Evolutionary conservation across 2,329 filamentous ascomycete species (phyloP), one percentile per base, ranked within the genome.

Genomic region (Myriosclerotinia curreyana): DNA sequence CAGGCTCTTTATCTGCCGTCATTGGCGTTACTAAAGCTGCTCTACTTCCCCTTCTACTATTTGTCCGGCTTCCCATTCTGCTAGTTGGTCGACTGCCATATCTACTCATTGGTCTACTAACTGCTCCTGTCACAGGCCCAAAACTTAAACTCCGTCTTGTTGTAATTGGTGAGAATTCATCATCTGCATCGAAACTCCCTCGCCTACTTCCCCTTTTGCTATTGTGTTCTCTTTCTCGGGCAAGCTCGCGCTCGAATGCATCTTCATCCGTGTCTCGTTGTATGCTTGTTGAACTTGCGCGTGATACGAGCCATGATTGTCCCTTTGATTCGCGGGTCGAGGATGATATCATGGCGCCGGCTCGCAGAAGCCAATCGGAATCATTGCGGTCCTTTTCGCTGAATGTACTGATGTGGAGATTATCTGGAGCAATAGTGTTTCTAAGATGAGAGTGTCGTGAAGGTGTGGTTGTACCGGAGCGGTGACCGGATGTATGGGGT

Each of bases 291-390:
- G 86, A 87, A 72, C 85, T 87, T 62, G 83, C 84, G 54, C 85
- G 80, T 31, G 85, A 84, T n/a, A 84, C 78, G 25, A 90, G 81
- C 87, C 87, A 90, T 17, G 82, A 77, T 74, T 90, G 86, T 17
- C 87, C 87, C 75, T 89, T 89, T 71, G 79, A 86, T 72, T 90
- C 87, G 64, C 86, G 79, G 22, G 86, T 79, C 72, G 86, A 84
- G 60, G 81, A 82, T 64, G 83, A 83, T 69, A 90, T 82, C 54
- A 87, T 73, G 8, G 85, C 85, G 54, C 86, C 86, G 0, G 86
- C 82, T 38, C 86, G 81, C 31, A 87, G 78, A 53, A 90, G 76
- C 86, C 87, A 90, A 75, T 88, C 86, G 64, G 82, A 83, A 69
- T 86, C 81, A 64, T 77, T 77, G 46, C 75, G 75, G 66, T 81